A percentile compares a stretch with the other conserved stretches of the same genome.
phyloP scores from a whole-genome alignment of 495 filamentous ascomycete genomes.

The Mytilinidion resinicola region DNA sequence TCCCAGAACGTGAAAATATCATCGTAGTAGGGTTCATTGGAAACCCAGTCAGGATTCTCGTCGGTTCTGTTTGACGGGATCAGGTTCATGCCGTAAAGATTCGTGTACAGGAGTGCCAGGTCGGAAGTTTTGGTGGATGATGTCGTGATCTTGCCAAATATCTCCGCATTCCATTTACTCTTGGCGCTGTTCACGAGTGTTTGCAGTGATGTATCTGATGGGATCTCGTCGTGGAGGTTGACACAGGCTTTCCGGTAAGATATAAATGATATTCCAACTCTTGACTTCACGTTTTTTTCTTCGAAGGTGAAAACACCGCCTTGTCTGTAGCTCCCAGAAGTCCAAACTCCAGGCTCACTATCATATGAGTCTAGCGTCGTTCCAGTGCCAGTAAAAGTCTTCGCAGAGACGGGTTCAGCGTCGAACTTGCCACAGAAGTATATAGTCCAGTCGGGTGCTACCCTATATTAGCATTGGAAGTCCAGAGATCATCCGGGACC shows the following conservation, averaged over 20 bases:
- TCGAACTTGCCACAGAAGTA: conserved; percentile 66
- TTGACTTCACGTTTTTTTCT: conserved; percentile 46
- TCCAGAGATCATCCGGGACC: neutral
- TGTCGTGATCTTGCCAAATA: conserved; percentile 58
- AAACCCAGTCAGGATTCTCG: conserved; percentile 63
- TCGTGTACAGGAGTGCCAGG: conserved; percentile 56
- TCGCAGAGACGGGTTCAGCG: conserved; percentile 34
- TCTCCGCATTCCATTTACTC: conserved; percentile 51
- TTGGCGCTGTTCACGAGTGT: conserved; percentile 45
- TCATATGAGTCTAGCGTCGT: conserved; percentile 31
- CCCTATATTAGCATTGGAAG: conserved; percentile 19
- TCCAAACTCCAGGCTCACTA: conserved; percentile 7
- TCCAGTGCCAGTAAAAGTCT: conserved; percentile 49
- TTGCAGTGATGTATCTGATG: conserved; percentile 41
- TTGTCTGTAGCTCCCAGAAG: conserved; percentile 19
- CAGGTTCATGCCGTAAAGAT: conserved; percentile 62
- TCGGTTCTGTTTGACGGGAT: conserved; percentile 67
- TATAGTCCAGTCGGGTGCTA: conserved; percentile 55
- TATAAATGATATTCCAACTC: conserved; percentile 67
- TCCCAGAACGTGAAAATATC: conserved; percentile 57
- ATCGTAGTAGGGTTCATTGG: conserved; percentile 59
- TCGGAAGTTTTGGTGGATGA: conserved; percentile 49
- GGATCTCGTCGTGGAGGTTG: conserved; percentile 55
- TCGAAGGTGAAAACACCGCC: conserved; percentile 34
- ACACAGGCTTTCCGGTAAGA: conserved; percentile 57